Evolutionary conservation across 2,329 filamentous ascomycete genomes (phyloP).

Genomic region (Alternaria brassicicola): DNA sequence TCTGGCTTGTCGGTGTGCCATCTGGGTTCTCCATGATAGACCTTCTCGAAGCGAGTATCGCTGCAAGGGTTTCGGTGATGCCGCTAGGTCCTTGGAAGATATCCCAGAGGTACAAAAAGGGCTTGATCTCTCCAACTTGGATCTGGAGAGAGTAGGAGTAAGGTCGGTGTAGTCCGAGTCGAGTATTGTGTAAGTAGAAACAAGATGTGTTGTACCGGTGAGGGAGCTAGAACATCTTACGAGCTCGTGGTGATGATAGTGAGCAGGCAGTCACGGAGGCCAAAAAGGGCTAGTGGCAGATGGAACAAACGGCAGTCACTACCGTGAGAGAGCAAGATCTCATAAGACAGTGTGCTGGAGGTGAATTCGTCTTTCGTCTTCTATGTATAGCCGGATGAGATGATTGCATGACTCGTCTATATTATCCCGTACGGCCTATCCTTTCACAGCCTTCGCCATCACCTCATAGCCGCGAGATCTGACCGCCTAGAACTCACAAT

Average conservation of each 20-base stretch:
- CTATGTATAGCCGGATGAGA: background rate
- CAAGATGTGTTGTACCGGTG: background rate
- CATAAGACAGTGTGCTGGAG: background rate
- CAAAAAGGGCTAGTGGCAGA: background rate
- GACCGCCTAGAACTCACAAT: background rate
- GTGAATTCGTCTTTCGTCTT: background rate
- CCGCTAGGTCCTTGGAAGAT: conserved; percentile 6
- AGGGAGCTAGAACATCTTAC: background rate
- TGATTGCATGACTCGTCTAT: background rate
- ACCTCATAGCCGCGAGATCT: background rate
- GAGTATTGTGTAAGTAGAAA: background rate
- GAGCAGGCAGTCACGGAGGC: background rate
- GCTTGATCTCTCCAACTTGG: background rate
- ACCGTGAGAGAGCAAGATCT: background rate
- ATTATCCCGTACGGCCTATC: background rate
- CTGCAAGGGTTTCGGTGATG: background rate
- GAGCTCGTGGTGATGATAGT: background rate
- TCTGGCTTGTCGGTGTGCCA: background rate
- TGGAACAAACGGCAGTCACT: background rate
- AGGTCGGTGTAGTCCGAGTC: background rate
- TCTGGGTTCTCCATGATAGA: background rate
- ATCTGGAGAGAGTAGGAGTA: conserved; percentile 6
- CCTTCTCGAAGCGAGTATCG: background rate
- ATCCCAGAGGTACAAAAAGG: background rate
- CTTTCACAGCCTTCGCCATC: background rate